These are phyloP conservation scores for Saussurea involucrata DNA, from an alignment of 129 eudicot species.

Conservation along the genomic window DNA sequence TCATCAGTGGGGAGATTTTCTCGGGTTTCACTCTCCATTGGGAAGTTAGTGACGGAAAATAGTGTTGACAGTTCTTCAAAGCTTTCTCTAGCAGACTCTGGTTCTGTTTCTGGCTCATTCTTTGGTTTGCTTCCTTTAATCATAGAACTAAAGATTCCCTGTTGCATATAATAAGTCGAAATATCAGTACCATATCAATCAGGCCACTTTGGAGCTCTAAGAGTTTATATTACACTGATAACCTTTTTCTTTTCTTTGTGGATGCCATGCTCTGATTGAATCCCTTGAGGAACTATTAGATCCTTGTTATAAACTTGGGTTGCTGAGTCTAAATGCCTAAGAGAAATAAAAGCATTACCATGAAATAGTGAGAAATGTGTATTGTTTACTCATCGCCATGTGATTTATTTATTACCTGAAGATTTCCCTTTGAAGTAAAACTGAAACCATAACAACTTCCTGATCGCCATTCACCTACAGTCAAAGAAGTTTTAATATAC, in stretches of 20 bases:
- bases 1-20: constrained; percentile 33
- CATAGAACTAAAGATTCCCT: constrained; percentile 85
- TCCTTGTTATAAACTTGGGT: constrained; percentile 57
- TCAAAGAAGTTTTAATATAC: not conserved
- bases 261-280: constrained; percentile 31
- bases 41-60: constrained; percentile 68
- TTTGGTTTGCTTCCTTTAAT: constrained; percentile 56
- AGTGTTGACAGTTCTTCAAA: constrained; percentile 52
- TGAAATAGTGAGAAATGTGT: constrained; percentile 2
- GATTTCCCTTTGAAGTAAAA: constrained; percentile 53
- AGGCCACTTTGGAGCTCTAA: not conserved
- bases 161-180: constrained; percentile 16
- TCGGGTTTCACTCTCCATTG: constrained; percentile 39
- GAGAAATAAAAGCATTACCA: constrained; percentile 9
- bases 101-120: constrained; percentile 44
- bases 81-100: constrained; percentile 42
- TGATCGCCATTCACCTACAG: constrained; percentile 67
- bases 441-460: constrained; percentile 63
- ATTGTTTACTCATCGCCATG: too few relatives aligned
- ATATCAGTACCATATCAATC: constrained; percentile 8
- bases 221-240: not conserved
- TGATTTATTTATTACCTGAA: constrained; percentile 50
- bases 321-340: constrained; percentile 66
- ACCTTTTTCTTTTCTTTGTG: constrained; percentile 97
- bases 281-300: constrained; percentile 40